phyloP scores from a whole-genome alignment of 352 stramenopile genomes.

The Phytopythium litorale region DNA sequence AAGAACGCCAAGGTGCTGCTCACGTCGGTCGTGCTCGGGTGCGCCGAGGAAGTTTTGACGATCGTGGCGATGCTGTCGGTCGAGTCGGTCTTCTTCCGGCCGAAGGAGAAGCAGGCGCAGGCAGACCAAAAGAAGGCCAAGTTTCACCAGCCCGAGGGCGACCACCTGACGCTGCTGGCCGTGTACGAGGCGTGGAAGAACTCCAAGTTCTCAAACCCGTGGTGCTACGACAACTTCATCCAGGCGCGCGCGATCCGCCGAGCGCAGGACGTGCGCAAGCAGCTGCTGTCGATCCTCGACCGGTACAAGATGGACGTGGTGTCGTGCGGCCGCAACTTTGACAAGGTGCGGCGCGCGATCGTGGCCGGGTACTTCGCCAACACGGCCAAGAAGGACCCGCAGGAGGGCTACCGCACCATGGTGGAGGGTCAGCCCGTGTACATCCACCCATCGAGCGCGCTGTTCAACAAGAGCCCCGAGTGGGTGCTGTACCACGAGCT shows the following conservation, averaged over 20 bases:
- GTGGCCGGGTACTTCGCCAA: constrained; percentile 99
- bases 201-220: constrained; percentile 97
- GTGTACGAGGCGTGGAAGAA: constrained; percentile 99
- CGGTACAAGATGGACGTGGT: constrained; percentile 98
- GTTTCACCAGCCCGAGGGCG: constrained; percentile 98
- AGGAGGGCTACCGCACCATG: constrained; percentile 98
- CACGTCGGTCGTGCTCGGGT: constrained; percentile 96
- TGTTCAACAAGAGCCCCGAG: constrained; percentile 99
- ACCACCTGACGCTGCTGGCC: constrained; percentile 97
- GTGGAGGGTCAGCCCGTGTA: constrained; percentile 98
- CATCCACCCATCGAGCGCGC: constrained; percentile 96
- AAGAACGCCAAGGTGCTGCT: constrained; percentile 99
- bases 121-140: constrained; percentile 99
- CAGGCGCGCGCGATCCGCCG: constrained; percentile 95
- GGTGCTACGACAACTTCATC: constrained; percentile 99
- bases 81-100: constrained; percentile 98
- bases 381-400: constrained; percentile 98
- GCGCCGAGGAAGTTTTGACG: constrained; percentile 98
- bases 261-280: constrained; percentile 98
- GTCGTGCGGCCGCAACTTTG: constrained; percentile 95
- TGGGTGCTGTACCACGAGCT: constrained; percentile 99
- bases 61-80: constrained; percentile 99
- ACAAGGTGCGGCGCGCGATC: constrained; percentile 97
- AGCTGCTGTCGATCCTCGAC: constrained; percentile 99
- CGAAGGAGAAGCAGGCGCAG: constrained; percentile 98